These are phyloP conservation scores for Saitozyma podzolica DNA, from an alignment of 768 basidiomycete species.

Conservation along the genomic window DNA sequence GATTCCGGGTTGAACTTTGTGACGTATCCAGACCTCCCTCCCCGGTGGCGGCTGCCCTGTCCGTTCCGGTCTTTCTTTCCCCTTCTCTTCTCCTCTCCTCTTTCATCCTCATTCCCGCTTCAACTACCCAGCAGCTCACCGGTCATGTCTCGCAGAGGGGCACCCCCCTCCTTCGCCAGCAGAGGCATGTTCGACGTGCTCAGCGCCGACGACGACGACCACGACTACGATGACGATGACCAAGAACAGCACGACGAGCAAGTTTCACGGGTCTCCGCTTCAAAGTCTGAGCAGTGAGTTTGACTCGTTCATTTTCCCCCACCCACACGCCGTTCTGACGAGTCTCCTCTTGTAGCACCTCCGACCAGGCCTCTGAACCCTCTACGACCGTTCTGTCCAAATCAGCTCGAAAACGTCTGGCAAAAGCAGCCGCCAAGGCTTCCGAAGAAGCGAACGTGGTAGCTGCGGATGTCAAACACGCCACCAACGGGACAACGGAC, in stretches of 20 bases:
- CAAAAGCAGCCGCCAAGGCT: constrained; percentile 19
- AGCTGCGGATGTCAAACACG: not conserved
- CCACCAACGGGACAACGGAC: too few species aligned
- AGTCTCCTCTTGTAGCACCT: too few species aligned
- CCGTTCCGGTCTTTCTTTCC: too few species aligned
- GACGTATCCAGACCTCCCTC: too few species aligned
- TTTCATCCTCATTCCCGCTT: not conserved
- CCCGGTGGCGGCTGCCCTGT: too few species aligned
- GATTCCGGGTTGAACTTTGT: too few species aligned
- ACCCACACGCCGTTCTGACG: too few species aligned
- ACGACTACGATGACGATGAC: constrained; percentile 23
- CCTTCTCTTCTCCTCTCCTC: not conserved
- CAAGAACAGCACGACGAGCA: constrained; percentile 17
- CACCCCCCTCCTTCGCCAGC: constrained; percentile 17
- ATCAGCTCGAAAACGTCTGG: constrained; percentile 31
- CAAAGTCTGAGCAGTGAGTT: not conserved
- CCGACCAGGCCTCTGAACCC: not conserved
- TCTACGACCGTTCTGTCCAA: constrained; percentile 19
- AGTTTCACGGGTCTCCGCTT: not conserved
- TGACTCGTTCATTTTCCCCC: too few species aligned
- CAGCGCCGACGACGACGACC: constrained; percentile 15
- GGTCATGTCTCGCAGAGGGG: constrained; percentile 19
- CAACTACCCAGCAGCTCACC: not conserved
- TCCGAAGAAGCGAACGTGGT: constrained; percentile 10
- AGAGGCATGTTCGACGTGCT: constrained; percentile 36